Percentiles rank a stretch among this genome's conserved stretches.
These are phyloP conservation scores for Pseudogymnoascus sp. DNA, from an alignment of 2,329 filamentous ascomycete genomes.

Conservation along the genomic window DNA sequence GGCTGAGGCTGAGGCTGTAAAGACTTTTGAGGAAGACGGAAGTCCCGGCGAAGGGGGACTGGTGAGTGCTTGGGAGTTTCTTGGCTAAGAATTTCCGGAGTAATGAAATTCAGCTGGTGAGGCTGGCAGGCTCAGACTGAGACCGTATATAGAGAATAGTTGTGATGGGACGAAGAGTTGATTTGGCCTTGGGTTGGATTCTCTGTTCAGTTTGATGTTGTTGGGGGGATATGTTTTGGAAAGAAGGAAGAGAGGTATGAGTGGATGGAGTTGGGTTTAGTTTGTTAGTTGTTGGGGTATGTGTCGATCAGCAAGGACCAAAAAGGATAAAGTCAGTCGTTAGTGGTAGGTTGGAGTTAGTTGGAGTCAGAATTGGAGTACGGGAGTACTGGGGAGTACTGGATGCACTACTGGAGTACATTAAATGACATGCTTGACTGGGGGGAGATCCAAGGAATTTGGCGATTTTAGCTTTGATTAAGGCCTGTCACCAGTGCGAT, in stretches of 20 bases:
- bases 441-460: background rate
- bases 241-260: background rate
- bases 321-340: constrained; percentile 7
- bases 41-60: background rate
- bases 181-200: background rate
- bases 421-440: background rate
- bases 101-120: background rate
- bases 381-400: background rate
- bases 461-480: background rate
- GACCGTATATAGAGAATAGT: background rate
- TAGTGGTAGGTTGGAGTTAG: constrained; percentile 1
- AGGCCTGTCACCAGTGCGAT: constrained; percentile 1
- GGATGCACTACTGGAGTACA: background rate
- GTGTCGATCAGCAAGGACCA: background rate
- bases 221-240: background rate
- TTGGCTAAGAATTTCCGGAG: background rate
- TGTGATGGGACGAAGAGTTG: background rate
- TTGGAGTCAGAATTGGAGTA: background rate
- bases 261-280: background rate
- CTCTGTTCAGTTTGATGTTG: background rate
- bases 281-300: background rate
- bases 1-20: background rate
- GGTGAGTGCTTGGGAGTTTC: background rate
- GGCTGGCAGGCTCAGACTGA: background rate
- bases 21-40: background rate